Percentiles rank a stretch among this genome's conserved stretches.
Conservation (phyloP, 768 basidiomycete genomes). For the Coprinopsis marcescibilis region DNA sequence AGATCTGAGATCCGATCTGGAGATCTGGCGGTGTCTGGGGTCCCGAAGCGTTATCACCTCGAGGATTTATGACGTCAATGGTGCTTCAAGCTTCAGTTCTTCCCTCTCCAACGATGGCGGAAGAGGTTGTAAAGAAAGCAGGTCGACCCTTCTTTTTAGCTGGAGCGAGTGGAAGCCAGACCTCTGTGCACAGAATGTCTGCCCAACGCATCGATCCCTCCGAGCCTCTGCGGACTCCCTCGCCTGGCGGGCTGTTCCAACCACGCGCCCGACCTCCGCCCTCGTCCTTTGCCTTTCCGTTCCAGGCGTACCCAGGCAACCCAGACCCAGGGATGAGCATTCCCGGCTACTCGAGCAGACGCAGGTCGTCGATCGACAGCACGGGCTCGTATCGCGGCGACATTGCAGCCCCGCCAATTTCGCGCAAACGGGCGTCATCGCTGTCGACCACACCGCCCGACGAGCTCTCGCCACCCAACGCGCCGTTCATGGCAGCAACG, state of each 20-base stretch:
- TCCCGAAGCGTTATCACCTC: background rate
- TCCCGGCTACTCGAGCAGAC: conserved; percentile 22
- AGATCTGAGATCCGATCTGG: background rate
- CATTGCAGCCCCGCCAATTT: conserved; percentile 14
- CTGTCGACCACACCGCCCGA: conserved; percentile 15
- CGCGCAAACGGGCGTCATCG: background rate
- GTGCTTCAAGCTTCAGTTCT: too few relatives aligned
- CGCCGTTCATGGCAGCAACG: conserved; percentile 37
- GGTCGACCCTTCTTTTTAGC: conserved; percentile 25
- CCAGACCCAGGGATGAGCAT: conserved; percentile 50
- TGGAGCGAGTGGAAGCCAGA: too few relatives aligned
- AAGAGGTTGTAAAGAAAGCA: too few relatives aligned
- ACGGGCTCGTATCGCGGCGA: conserved; percentile 25
- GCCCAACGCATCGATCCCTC: conserved; percentile 3
- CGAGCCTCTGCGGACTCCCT: background rate
- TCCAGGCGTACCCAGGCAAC: conserved; percentile 61
- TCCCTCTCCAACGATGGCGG: too few relatives aligned
- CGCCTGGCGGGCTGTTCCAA: background rate
- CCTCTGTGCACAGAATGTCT: conserved; percentile 4
- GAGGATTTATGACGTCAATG: conserved; percentile 7
- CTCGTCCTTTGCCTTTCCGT: conserved; percentile 39
- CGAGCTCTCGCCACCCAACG: conserved; percentile 36
- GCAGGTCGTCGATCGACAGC: conserved; percentile 40
- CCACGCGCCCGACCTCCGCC: conserved; percentile 23
- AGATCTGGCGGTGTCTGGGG: conserved; percentile 6